Evolutionary conservation across 1,139 yeast genomes (phyloP).

Genomic region (Kazachstania sp.): DNA sequence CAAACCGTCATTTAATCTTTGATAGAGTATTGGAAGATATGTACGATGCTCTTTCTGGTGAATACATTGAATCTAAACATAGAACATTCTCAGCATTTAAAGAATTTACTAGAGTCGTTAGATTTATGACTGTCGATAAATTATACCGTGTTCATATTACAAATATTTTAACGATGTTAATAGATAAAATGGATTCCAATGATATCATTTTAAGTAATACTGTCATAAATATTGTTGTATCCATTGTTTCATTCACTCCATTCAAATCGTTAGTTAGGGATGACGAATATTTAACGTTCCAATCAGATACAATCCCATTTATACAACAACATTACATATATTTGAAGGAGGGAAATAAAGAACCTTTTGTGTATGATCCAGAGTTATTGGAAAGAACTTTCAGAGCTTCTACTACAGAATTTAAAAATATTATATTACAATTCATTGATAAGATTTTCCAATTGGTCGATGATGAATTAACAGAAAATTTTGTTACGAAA

Average conservation of each 20-base stretch:
- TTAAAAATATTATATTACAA: constrained; percentile 50
- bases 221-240: constrained; percentile 62
- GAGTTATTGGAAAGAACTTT: constrained; percentile 50
- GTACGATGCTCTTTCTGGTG: constrained; percentile 72
- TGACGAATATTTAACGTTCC: constrained; percentile 48
- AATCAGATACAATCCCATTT: constrained; percentile 40
- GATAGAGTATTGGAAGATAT: constrained; percentile 64
- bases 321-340: constrained; percentile 54
- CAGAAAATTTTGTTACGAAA: constrained; percentile 41
- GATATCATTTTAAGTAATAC: constrained; percentile 69
- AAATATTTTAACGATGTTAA: constrained; percentile 55
- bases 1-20: constrained; percentile 38
- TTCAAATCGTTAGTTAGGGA: constrained; percentile 43
- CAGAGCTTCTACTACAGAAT: constrained; percentile 65
- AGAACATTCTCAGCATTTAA: constrained; percentile 68
- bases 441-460: constrained; percentile 55
- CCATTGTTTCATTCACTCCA: constrained; percentile 68
- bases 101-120: constrained; percentile 54
- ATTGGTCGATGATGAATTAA: constrained; percentile 62
- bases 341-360: constrained; percentile 34
- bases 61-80: constrained; percentile 72
- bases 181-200: constrained; percentile 84
- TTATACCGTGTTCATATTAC: constrained; percentile 71
- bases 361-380: constrained; percentile 33
- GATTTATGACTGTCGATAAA: constrained; percentile 60